Conservation (phyloP, 345 rosid species). For the Dipteronia sinensis region DNA sequence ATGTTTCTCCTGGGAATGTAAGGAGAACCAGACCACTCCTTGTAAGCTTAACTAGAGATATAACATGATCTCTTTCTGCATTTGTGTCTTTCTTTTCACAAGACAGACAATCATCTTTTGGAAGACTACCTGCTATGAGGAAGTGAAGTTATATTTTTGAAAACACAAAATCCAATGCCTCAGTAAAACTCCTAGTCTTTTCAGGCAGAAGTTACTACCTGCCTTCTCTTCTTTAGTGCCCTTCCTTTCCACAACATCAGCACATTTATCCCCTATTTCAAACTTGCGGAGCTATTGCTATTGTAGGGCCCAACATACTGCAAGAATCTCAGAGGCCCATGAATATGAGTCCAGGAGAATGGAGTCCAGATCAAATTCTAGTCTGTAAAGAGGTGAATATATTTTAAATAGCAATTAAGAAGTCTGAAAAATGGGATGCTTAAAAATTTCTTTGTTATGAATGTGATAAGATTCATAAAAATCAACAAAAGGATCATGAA, state of each 20-base stretch:
- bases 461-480: no score
- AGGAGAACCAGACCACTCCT: conserved; percentile 86
- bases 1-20: conserved; percentile 51
- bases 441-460: background rate
- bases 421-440: no score
- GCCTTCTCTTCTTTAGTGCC: conserved; percentile 35
- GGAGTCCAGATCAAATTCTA: background rate
- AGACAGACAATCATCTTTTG: conserved; percentile 26
- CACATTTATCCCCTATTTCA: conserved; percentile 20
- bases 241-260: conserved; percentile 20
- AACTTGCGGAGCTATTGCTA: conserved; percentile 27
- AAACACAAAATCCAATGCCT: conserved; percentile 7
- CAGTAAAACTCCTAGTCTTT: conserved; percentile 5
- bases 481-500: no score
- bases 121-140: conserved; percentile 35
- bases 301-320: conserved; percentile 41
- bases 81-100: conserved; percentile 28
- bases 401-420: no score
- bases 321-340: conserved; percentile 13
- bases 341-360: conserved; percentile 7
- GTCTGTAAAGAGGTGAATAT: background rate
- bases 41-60: conserved; percentile 86
- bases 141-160: conserved; percentile 5
- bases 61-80: conserved; percentile 38
- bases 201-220: no score